These are phyloP conservation scores for Aurinia saxatilis DNA, from an alignment of 345 rosid genomes.

Conservation along the genomic window DNA sequence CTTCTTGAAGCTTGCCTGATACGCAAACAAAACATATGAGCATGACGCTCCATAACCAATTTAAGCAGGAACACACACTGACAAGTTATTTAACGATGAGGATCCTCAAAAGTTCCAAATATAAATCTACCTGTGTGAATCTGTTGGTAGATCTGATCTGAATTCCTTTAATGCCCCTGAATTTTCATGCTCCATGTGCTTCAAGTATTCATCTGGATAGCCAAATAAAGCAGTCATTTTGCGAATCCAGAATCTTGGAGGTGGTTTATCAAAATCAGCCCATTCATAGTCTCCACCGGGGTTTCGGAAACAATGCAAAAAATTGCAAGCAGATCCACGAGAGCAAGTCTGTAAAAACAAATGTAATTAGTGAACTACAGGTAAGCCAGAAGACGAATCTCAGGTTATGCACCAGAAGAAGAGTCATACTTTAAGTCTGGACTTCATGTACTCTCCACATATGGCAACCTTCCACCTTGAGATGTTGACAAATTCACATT, in stretches of 20 bases:
- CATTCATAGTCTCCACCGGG: slow-evolving; percentile 99
- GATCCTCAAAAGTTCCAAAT: background rate
- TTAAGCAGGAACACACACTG: background rate
- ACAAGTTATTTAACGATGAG: background rate
- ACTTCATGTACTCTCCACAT: slow-evolving; percentile 94
- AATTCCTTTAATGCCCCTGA: slow-evolving; percentile 25
- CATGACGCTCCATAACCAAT: background rate
- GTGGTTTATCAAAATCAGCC: slow-evolving; percentile 94
- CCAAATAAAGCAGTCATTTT: slow-evolving; percentile 90
- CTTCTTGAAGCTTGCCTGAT: slow-evolving; percentile 42
- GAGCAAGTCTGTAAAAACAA: slow-evolving; percentile 64
- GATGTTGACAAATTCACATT: slow-evolving; percentile 79
- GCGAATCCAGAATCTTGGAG: slow-evolving; percentile 80
- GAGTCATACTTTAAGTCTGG: slow-evolving; percentile 58
- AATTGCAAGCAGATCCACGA: slow-evolving; percentile 89
- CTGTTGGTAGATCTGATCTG: slow-evolving; percentile 21
- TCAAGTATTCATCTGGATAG: slow-evolving; percentile 44
- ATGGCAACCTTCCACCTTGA: slow-evolving; percentile 91
- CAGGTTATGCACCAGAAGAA: background rate
- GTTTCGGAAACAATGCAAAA: slow-evolving; percentile 90
- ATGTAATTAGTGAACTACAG: background rate
- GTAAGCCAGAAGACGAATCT: slow-evolving; percentile 2
- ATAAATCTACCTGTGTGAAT: slow-evolving; percentile 34
- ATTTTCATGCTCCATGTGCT: slow-evolving; percentile 33
- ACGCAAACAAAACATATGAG: slow-evolving; percentile 19